Evolutionary conservation across 2,329 filamentous ascomycete species (phyloP).

Genomic region (Diplodia corticola): DNA sequence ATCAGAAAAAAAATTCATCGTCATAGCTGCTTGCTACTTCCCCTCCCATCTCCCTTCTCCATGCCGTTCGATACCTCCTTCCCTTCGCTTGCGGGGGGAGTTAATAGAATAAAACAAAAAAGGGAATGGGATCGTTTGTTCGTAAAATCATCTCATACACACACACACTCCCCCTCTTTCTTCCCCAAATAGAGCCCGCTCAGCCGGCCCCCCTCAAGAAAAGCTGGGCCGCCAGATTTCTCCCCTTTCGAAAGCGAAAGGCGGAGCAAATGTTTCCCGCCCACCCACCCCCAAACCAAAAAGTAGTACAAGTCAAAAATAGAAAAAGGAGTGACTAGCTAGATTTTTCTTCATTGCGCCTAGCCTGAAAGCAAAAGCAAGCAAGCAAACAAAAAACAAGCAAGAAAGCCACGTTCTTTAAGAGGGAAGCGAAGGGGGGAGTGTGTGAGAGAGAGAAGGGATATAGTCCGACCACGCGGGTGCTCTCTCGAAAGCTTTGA

Average conservation of each 20-base stretch:
- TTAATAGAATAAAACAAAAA: neutral
- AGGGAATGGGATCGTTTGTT: neutral
- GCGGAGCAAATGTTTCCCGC: neutral
- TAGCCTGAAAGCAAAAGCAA: neutral
- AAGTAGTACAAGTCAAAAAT: neutral
- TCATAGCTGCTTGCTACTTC: neutral
- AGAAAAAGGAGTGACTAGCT: constrained; percentile 1
- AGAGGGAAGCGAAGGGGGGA: neutral
- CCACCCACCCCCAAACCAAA: neutral
- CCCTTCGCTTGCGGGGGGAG: neutral
- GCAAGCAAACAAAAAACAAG: neutral
- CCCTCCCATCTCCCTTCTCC: neutral
- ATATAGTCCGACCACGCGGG: no score
- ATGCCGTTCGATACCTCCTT: neutral
- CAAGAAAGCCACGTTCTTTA: neutral
- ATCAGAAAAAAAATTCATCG: neutral
- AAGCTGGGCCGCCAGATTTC: neutral
- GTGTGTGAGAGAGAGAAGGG: neutral
- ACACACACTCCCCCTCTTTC: no score
- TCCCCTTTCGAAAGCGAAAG: neutral
- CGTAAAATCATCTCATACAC: neutral
- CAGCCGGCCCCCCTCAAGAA: no score
- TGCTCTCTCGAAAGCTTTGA: no score
- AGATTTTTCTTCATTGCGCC: neutral
- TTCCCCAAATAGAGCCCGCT: no score